Conservation (phyloP, 2,329 filamentous ascomycete genomes). For the Pyricularia sp. region DNA sequence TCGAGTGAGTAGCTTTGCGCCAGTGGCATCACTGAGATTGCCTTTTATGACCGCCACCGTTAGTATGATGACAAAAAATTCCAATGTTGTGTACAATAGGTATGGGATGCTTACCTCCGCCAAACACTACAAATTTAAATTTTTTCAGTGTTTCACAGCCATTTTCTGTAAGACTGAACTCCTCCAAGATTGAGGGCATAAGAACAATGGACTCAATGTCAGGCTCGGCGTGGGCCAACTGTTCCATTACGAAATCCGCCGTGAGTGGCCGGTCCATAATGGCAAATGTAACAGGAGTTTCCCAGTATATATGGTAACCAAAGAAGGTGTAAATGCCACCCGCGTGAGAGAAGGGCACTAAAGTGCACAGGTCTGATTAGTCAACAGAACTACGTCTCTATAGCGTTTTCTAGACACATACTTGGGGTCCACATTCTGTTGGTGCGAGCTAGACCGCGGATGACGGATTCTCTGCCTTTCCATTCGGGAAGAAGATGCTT, state of each 20-base stretch:
- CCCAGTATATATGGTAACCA: slow-evolving; percentile 13
- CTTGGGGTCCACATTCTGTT: neutral
- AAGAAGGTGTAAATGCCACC: slow-evolving; percentile 13
- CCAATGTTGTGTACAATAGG: neutral
- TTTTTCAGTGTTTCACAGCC: slow-evolving; percentile 16
- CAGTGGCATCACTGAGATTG: neutral
- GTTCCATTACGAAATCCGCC: slow-evolving; percentile 14
- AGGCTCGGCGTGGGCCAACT: slow-evolving; percentile 4
- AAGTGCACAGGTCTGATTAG: slow-evolving; percentile 2
- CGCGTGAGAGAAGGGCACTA: slow-evolving; percentile 21
- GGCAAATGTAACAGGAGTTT: slow-evolving; percentile 13
- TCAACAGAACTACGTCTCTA: neutral
- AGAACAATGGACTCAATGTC: slow-evolving; percentile 14
- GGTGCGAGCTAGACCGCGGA: neutral
- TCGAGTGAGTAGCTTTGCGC: neutral
- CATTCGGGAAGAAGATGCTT: neutral
- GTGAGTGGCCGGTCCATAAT: slow-evolving; percentile 16
- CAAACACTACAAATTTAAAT: slow-evolving; percentile 19
- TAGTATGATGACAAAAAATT: neutral
- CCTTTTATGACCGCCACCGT: neutral
- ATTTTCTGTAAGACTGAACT: slow-evolving; percentile 19
- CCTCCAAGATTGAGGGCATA: slow-evolving; percentile 24
- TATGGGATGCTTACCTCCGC: slow-evolving; percentile 17
- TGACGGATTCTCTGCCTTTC: neutral
- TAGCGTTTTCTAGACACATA: neutral